Evolutionary conservation across 768 basidiomycete genomes (phyloP), one percentile per base, ranked within the genome.

Genomic region (Mycena rebaudengoi): DNA sequence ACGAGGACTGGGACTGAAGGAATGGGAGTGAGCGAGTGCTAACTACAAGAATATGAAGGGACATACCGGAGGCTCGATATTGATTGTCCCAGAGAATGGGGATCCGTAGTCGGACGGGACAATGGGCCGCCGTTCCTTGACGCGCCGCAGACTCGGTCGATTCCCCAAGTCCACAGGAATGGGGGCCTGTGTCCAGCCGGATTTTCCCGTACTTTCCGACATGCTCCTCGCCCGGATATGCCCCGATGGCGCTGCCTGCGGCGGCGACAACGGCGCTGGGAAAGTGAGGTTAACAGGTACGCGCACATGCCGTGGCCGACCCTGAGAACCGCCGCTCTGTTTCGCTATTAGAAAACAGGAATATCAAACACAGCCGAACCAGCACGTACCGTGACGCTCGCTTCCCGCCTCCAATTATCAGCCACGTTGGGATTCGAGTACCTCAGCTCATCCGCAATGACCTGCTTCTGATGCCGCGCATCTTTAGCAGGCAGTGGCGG

Each of bases 371-470:
- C 8, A 40, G 28, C 7, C 26, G 25, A 53, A 41, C n/a, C n/a
- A n/a, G n/a, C n/a, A n/a, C n/a, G n/a, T n/a, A n/a, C n/a, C n/a
- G n/a, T n/a, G n/a, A n/a, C n/a, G n/a, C n/a, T 60, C 20, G 45
- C 65, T 39, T 70, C 63, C 25, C 55, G 70, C 46, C 78, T 60
- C 78, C 77, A 79, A n/a, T 68, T 63, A 26, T 77, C 77, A 3
- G 70, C 49, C 51, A 67, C 64, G 4, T 71, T 59, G 30, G 78
- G 75, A 54, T 79, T 61, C 10, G 78, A 79, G 56, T 78, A 75
- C 35, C 77, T 69, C 28, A 79, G 46, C n/a, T 73, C 74, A 20
- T 79, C 78, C 20, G 77, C 77, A 10, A 78, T 55, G 18, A 64
- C 57, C 14, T 79, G 77, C 7, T 72, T 78, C 40, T 30, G 56